Base-by-base conservation (phyloP, 805 yeast genomes). In the Cyberlindnera nakhonratchasimensis region DNA sequence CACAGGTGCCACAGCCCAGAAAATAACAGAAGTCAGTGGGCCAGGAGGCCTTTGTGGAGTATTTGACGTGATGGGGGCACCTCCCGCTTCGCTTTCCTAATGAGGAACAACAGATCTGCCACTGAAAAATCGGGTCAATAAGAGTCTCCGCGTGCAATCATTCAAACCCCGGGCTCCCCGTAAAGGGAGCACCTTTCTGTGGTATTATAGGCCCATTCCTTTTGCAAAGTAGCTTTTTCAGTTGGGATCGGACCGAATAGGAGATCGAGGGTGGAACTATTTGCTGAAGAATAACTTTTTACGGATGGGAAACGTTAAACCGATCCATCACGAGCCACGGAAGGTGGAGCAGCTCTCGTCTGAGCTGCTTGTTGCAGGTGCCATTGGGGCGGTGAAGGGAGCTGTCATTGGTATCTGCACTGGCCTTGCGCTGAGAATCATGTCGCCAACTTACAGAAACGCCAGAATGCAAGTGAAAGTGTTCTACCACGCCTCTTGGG, bases 361-460 rank as follows among this genome's bases (percentile, higher is more conserved):
- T 24, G 71, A 67, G 62, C 58, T 70, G 6, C 52, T 65, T 3
- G 50, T 58, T 12, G 70, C 74, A 1, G 63, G 68, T 5, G 57
- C 59, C 8, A 53, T 68, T 16, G 76, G 75, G 26, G 74, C 71
- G 1, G 49, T 61, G 1, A 69, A 69, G 46, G 76, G 75, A 20
- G 67, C 66, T 0, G 41, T 65, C 10, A 52, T 69, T 26, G 67
- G 74, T 34, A 25, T 65, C 8, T 49, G 67, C 0, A 48, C 66
- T 2, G 69, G 59, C 1, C 40, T 67, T 5, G 34, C 67, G 18
- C 42, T 70, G 6, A 53, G 65, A 29, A 46, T 66, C 29, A 58
- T 63, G 16, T 64, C 67, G 3, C 63, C 66, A 9, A 54, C 63
- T 1, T 69, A 63, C 43, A 57, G 66, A 39, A 57, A 52, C n/a